Conservation (phyloP, 2,329 filamentous ascomycete genomes). For the Dothiorella sarmentorum region DNA sequence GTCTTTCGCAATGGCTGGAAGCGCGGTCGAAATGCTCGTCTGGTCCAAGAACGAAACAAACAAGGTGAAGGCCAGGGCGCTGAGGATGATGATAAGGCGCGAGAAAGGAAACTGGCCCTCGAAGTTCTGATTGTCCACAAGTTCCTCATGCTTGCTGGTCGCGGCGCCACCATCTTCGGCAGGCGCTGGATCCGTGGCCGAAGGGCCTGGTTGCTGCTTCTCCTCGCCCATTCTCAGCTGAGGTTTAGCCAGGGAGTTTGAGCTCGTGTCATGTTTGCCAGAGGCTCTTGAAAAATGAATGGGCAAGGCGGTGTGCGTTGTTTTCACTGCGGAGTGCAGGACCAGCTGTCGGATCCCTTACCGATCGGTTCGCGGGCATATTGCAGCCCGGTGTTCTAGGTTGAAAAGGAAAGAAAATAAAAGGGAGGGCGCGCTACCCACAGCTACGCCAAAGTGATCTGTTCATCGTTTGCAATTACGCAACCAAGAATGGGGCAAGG, state of each 20-base stretch:
- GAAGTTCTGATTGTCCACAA: slow-evolving; percentile 6
- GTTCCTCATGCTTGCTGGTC: background rate
- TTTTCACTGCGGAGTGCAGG: background rate
- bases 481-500: background rate
- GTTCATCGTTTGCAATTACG: background rate
- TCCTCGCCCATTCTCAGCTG: slow-evolving; percentile 3
- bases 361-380: slow-evolving; percentile 2
- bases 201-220: slow-evolving; percentile 1
- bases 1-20: slow-evolving; percentile 39
- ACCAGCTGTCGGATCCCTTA: background rate
- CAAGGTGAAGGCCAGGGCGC: slow-evolving; percentile 5
- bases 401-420: background rate
- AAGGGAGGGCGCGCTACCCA: background rate
- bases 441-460: background rate
- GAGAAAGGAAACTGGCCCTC: background rate
- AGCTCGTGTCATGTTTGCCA: background rate
- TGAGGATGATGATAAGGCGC: background rate
- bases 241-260: background rate
- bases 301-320: background rate
- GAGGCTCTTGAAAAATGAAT: background rate
- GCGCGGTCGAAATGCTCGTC: slow-evolving; percentile 41
- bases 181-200: background rate
- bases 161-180: background rate
- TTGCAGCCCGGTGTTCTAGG: too few species aligned
- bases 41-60: slow-evolving; percentile 40